Percentiles rank a stretch among this genome's conserved stretches.
Conservation (phyloP, 75 land plant species). For the Gnetum montanum region DNA sequence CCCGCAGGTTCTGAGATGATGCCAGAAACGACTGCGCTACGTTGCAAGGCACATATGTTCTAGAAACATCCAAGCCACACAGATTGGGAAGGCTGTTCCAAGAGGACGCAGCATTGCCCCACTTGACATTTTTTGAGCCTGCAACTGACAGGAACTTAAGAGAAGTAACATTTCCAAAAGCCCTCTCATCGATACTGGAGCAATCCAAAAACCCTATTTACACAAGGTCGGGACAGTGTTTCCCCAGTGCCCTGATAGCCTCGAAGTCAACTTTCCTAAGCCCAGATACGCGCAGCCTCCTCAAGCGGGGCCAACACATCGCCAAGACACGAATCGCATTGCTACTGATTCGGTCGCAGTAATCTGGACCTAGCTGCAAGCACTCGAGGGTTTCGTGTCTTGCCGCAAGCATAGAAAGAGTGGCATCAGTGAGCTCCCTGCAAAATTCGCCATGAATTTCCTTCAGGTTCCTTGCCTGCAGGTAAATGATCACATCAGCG, state of each 20-base stretch:
- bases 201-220: slow-evolving; percentile 84
- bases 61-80: slow-evolving; percentile 78
- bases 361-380: slow-evolving; percentile 86
- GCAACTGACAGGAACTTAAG: slow-evolving; percentile 77
- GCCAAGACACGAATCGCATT: slow-evolving; percentile 78
- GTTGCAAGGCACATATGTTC: slow-evolving; percentile 64
- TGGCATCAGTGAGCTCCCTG: slow-evolving; percentile 75
- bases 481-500: slow-evolving; percentile 46
- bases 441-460: slow-evolving; percentile 79
- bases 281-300: no score
- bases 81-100: slow-evolving; percentile 71
- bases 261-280: slow-evolving; percentile 61
- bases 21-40: slow-evolving; percentile 49
- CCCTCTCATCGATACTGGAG: slow-evolving; percentile 45
- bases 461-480: slow-evolving; percentile 47
- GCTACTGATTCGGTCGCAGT: slow-evolving; percentile 65
- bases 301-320: slow-evolving; percentile 65
- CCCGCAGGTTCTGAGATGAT: slow-evolving; percentile 47
- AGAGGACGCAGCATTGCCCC: slow-evolving; percentile 39
- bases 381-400: slow-evolving; percentile 74
- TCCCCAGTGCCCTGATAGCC: slow-evolving; percentile 56
- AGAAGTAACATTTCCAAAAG: slow-evolving; percentile 35
- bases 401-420: slow-evolving; percentile 75
- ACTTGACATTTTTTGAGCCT: slow-evolving; percentile 58
- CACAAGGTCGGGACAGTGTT: slow-evolving; percentile 39